phyloP scores from a whole-genome alignment of 352 stramenopile species.

The Phytophthora sojae region DNA sequence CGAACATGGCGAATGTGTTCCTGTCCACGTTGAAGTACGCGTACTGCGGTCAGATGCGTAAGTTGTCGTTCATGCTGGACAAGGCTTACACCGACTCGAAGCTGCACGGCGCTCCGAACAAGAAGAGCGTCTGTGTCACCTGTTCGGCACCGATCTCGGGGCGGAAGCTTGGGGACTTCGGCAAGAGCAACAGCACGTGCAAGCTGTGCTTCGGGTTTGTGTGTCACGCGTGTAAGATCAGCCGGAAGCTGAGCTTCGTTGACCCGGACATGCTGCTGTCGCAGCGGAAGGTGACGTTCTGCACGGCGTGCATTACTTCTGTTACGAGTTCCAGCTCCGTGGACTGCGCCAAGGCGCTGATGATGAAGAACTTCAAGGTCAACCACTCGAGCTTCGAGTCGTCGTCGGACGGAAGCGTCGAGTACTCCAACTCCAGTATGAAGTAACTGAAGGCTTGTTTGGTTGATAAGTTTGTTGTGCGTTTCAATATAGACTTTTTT shows the following conservation, averaged over 20 bases:
- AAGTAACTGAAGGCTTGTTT: neutral
- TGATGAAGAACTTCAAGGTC: constrained; percentile 27
- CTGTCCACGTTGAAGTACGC: constrained; percentile 31
- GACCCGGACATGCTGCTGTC: constrained; percentile 21
- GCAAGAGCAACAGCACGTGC: constrained; percentile 30
- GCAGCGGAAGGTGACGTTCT: constrained; percentile 38
- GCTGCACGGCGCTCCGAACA: constrained; percentile 25
- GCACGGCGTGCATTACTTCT: constrained; percentile 25
- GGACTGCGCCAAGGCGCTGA: constrained; percentile 30
- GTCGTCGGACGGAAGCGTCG: constrained; percentile 23
- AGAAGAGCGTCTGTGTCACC: constrained; percentile 27
- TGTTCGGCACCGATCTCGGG: constrained; percentile 25
- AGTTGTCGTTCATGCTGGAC: constrained; percentile 33
- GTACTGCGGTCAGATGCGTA: constrained; percentile 36
- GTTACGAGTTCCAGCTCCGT: constrained; percentile 33
- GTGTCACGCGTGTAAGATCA: constrained; percentile 33
- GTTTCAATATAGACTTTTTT: neutral
- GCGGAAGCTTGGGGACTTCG: constrained; percentile 20
- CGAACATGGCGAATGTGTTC: constrained; percentile 27
- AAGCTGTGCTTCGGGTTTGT: constrained; percentile 28
- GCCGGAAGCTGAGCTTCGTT: constrained; percentile 34
- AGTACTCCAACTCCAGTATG: constrained; percentile 1
- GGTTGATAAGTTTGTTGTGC: neutral
- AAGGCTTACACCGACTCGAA: constrained; percentile 30
- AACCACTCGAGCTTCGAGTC: constrained; percentile 19